A percentile compares a stretch with the other conserved stretches of the same genome.
phyloP scores from a whole-genome alignment of 192 early-diverging fungal species.

The Podila epigama region DNA sequence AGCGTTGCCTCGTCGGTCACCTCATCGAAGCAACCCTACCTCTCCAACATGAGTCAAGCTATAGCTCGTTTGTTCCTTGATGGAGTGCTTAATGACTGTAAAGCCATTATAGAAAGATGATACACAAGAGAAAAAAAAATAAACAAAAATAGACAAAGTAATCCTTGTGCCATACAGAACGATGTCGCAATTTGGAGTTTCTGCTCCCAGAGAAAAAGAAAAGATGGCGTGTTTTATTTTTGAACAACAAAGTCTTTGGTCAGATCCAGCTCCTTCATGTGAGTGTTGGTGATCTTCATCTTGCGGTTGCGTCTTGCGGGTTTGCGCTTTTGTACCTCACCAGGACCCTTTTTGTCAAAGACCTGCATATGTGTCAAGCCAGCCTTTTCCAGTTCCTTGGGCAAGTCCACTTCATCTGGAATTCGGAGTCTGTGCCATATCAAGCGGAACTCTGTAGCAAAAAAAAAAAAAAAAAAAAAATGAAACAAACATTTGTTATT shows the following conservation, averaged over 20 bases:
- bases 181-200: too few species aligned
- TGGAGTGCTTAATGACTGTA: too few species aligned
- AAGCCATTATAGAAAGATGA: too few species aligned
- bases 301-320: slow-evolving; percentile 67
- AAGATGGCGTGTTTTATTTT: too few species aligned
- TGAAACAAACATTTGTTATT: neutral
- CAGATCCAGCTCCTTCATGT: slow-evolving; percentile 75
- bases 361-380: slow-evolving; percentile 78
- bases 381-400: slow-evolving; percentile 72
- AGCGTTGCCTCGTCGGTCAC: neutral
- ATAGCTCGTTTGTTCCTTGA: neutral
- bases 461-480: neutral
- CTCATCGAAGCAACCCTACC: neutral
- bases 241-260: slow-evolving; percentile 71
- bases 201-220: too few species aligned
- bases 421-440: slow-evolving; percentile 74
- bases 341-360: slow-evolving; percentile 65
- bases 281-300: slow-evolving; percentile 83
- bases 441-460: slow-evolving; percentile 68
- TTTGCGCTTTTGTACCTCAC: slow-evolving; percentile 61
- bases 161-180: too few species aligned
- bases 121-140: too few species aligned
- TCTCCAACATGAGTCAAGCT: neutral
- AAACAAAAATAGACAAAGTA: too few species aligned
- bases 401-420: slow-evolving; percentile 77